Evolutionary conservation across 192 early-diverging fungal genomes (phyloP).

Genomic region (Backusella luteola): DNA sequence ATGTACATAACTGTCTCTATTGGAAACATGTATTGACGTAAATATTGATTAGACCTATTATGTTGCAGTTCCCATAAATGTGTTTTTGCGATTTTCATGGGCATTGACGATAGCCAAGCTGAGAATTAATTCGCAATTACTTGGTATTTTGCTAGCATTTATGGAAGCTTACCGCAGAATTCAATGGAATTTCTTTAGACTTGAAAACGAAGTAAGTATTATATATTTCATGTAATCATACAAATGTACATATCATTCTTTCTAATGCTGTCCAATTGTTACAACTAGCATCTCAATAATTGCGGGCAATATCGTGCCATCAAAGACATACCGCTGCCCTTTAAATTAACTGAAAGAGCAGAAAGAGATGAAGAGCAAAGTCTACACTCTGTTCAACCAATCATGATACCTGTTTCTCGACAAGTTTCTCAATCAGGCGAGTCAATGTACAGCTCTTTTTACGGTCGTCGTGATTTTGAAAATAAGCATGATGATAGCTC

Average conservation of each 20-base stretch:
- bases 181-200: constrained; percentile 79
- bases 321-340: constrained; percentile 77
- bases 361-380: constrained; percentile 16
- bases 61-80: constrained; percentile 60
- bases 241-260: neutral
- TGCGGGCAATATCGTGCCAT: constrained; percentile 80
- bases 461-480: constrained; percentile 40
- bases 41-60: constrained; percentile 65
- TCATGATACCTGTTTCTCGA: constrained; percentile 11
- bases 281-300: constrained; percentile 64
- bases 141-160: constrained; percentile 27
- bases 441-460: constrained; percentile 23
- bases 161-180: constrained; percentile 51
- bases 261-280: neutral
- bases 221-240: neutral
- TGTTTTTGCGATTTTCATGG: constrained; percentile 69
- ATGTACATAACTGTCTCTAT: neutral
- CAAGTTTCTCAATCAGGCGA: neutral
- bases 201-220: constrained; percentile 64
- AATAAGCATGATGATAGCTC: constrained; percentile 27
- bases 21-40: constrained; percentile 6
- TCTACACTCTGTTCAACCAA: neutral
- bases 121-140: constrained; percentile 12
- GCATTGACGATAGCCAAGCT: constrained; percentile 25
- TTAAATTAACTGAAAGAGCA: constrained; percentile 25